phyloP scores from a whole-genome alignment of 2,329 filamentous ascomycete species.

The Trichophyton schoenleinii region DNA sequence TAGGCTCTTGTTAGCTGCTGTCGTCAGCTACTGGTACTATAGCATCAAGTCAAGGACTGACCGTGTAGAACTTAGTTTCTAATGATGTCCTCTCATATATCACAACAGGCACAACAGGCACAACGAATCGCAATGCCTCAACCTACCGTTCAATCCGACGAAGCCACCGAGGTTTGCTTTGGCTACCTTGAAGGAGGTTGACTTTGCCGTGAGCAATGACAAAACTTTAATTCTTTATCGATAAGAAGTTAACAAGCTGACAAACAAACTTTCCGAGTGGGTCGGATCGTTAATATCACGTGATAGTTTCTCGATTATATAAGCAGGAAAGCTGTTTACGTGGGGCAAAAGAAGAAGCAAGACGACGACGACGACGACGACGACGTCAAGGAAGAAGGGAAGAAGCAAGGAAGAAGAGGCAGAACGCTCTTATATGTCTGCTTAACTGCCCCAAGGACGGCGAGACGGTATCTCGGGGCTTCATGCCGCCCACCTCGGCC shows the following conservation, averaged over 20 bases:
- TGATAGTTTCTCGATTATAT: not conserved
- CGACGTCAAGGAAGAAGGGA: not conserved
- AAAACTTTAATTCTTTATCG: too few species aligned
- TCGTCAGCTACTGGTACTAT: not conserved
- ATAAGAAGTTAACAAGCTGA: too few species aligned
- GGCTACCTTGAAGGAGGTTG: too few species aligned
- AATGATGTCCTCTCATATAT: not conserved
- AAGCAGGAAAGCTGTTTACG: constrained; percentile 17
- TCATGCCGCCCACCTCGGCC: not conserved
- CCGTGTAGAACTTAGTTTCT: not conserved
- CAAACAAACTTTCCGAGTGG: too few species aligned
- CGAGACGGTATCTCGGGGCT: not conserved
- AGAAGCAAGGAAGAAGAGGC: not conserved
- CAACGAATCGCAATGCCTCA: not conserved
- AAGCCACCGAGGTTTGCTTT: not conserved
- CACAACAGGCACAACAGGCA: too few species aligned
- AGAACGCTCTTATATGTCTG: not conserved
- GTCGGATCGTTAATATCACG: too few species aligned
- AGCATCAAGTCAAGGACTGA: not conserved
- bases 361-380: too few species aligned
- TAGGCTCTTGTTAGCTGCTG: not conserved
- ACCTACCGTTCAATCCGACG: not conserved
- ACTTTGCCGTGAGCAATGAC: too few species aligned
- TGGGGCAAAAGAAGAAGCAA: not conserved
- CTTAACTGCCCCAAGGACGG: not conserved